phyloP scores from a whole-genome alignment of 2,329 filamentous ascomycete genomes.

The Endocalyx cinctus region DNA sequence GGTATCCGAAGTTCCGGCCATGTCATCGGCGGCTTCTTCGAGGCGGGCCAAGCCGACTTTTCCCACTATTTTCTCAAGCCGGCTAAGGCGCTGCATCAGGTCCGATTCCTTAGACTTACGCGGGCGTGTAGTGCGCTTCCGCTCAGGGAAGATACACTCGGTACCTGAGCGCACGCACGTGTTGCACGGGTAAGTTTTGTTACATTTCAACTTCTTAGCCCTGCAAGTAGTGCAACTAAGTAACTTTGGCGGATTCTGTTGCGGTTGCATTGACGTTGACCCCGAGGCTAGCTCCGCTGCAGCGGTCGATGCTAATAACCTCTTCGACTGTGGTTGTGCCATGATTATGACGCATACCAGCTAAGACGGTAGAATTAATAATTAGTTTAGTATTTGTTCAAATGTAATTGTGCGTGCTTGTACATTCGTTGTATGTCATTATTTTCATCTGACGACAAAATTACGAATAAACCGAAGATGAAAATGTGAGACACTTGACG shows the following conservation, averaged over 20 bases:
- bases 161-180: constrained; percentile 44
- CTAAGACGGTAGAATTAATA: too few species aligned
- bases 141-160: constrained; percentile 44
- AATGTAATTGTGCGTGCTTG: too few species aligned
- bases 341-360: too few species aligned
- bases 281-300: background rate
- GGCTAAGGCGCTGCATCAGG: constrained; percentile 38
- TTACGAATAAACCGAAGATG: too few species aligned
- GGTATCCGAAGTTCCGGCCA: background rate
- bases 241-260: constrained; percentile 24
- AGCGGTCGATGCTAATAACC: background rate
- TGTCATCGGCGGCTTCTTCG: constrained; percentile 3
- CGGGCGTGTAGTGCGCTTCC: constrained; percentile 38
- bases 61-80: constrained; percentile 42
- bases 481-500: too few species aligned
- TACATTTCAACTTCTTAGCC: constrained; percentile 58
- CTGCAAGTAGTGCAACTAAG: constrained; percentile 58
- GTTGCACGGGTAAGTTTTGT: constrained; percentile 50
- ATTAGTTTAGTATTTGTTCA: too few species aligned
- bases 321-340: background rate
- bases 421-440: too few species aligned
- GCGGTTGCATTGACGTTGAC: background rate
- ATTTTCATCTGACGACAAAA: too few species aligned
- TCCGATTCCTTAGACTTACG: constrained; percentile 38
- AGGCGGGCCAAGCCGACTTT: constrained; percentile 32